phyloP scores from a whole-genome alignment of 768 basidiomycete genomes.

The Saitozyma podzolica region DNA sequence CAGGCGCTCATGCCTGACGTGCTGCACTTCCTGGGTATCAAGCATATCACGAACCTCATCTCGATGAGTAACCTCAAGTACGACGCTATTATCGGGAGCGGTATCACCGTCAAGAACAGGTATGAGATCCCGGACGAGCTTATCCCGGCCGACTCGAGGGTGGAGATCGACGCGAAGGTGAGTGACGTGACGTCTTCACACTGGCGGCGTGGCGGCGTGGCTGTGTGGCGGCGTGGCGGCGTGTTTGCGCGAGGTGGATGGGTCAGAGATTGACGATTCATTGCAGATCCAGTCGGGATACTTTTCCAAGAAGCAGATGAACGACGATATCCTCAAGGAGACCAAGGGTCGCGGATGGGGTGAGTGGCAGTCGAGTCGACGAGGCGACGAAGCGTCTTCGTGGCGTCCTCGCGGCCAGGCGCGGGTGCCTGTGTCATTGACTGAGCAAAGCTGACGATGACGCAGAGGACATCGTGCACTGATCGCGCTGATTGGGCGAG shows the following conservation, averaged over 20 bases:
- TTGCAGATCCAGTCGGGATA: constrained; percentile 71
- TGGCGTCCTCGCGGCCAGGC: not conserved
- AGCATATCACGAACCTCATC: constrained; percentile 84
- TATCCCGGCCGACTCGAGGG: constrained; percentile 73
- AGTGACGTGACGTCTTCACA: not conserved
- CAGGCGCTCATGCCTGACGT: constrained; percentile 84
- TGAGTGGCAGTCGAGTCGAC: constrained; percentile 6
- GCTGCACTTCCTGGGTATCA: constrained; percentile 90
- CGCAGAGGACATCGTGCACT: constrained; percentile 19
- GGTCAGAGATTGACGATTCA: not conserved
- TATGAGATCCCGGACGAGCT: constrained; percentile 91
- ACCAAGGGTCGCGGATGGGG: constrained; percentile 47
- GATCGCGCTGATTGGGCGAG: not conserved
- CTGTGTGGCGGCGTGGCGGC: no score
- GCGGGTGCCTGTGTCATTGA: not conserved
- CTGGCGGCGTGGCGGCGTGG: no score
- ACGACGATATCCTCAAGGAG: constrained; percentile 54
- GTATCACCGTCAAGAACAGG: constrained; percentile 71
- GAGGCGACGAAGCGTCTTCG: not conserved
- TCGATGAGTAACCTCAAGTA: constrained; percentile 69
- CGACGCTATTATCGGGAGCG: constrained; percentile 84
- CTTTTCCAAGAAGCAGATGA: constrained; percentile 71
- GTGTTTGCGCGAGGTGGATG: not conserved
- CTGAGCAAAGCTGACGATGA: constrained; percentile 1
- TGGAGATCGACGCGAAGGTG: constrained; percentile 96